Evolutionary conservation across 192 early-diverging fungal genomes (phyloP), one percentile per base, ranked within the genome.

Genomic region (Entomortierella lignicola): DNA sequence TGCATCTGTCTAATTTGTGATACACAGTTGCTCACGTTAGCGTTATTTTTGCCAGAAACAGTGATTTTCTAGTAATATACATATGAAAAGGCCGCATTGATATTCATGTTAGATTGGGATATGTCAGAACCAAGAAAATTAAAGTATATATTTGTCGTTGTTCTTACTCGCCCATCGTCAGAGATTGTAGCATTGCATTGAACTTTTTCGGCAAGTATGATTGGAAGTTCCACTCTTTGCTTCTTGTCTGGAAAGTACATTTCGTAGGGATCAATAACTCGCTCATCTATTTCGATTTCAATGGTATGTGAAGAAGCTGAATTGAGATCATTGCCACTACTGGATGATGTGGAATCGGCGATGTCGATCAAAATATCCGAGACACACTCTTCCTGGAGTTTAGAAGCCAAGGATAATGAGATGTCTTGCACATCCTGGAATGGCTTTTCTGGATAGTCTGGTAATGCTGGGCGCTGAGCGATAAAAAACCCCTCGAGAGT

Each of bases 161-260:
- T 3, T 21, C 60, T 29, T 77, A 77, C 72, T 25, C 64, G 34
- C 4, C 59, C 64, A 27, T 67, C 42, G 1, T 15, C 31, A 0
- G 65, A 62, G 15, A 77, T 17, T 20, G 27, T 23, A 6, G 65
- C 58, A 13, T 25, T 37, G 18, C 72, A 77, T 1, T 42, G 41
- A 18, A 25, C 25, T 20, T 13, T 41, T 52, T 60, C 37, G 23
- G 59, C 72, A n/a, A 77, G 27, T n/a, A 77, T 57, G 2, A 51
- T 61, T 5, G 72, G 72, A 6, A 77, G 52, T 31, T 77, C 72
- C 7, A 21, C 50, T 43, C 57, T 77, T 60, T 77, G 65, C 5
- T 42, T 26, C 25, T 61, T 62, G 43, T 66, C 65, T 3, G 64
- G 51, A 41, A 68, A 77, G 29, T 55, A 77, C 72, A 77, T 77